Conservation (phyloP, 495 filamentous ascomycete species). For the Aspergillus conjunctus region DNA sequence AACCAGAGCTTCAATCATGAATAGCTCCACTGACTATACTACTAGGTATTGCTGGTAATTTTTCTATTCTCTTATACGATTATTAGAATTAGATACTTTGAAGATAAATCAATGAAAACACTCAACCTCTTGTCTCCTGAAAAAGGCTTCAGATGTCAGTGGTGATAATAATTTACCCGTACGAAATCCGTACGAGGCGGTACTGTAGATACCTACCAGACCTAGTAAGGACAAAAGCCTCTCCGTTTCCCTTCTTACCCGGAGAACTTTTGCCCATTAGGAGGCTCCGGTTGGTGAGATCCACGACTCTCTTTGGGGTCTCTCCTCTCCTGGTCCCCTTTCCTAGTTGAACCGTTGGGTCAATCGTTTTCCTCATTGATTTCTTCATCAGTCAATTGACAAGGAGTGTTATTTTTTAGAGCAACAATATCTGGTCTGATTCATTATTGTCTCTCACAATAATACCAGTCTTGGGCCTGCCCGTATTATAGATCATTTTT, state of each 20-base stretch:
- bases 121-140: too few species aligned
- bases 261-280: neutral
- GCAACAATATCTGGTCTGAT: too few species aligned
- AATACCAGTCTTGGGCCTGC: neutral
- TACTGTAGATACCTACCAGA: constrained; percentile 10
- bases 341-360: constrained; percentile 15
- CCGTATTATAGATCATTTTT: neutral
- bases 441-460: too few species aligned
- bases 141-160: too few species aligned
- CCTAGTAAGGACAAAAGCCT: constrained; percentile 3
- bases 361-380: neutral
- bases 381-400: neutral
- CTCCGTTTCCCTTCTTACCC: neutral
- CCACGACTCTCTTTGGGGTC: neutral
- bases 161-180: neutral
- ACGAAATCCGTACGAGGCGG: neutral
- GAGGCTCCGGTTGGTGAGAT: constrained; percentile 4
- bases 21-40: too few species aligned
- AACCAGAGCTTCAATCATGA: too few species aligned
- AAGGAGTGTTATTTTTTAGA: too few species aligned
- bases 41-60: too few species aligned
- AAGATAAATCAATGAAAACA: too few species aligned
- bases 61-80: too few species aligned
- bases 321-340: constrained; percentile 4
- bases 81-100: too few species aligned